Evolutionary conservation across 768 basidiomycete species (phyloP).

Genomic region (Mrakia blollopis): DNA sequence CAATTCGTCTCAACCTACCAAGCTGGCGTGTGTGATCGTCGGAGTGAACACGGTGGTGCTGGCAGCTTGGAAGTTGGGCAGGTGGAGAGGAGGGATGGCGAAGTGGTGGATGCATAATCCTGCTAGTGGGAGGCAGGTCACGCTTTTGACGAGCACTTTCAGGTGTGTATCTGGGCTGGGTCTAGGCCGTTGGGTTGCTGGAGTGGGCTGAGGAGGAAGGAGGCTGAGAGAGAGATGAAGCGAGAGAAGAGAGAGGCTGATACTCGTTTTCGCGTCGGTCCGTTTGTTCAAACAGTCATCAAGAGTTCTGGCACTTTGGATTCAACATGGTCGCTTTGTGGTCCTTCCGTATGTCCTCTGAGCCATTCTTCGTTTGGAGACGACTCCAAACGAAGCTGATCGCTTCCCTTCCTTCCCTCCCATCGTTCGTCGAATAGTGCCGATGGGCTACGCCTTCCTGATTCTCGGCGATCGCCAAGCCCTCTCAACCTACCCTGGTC

Average conservation of each 20-base stretch:
- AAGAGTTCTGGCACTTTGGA: constrained; percentile 28
- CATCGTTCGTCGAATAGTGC: constrained; percentile 1
- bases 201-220: not conserved
- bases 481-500: constrained; percentile 12
- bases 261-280: no score
- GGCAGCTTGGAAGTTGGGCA: constrained; percentile 1
- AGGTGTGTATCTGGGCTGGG: constrained; percentile 5
- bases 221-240: not conserved
- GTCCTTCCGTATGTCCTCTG: constrained; percentile 19
- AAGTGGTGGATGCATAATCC: constrained; percentile 19
- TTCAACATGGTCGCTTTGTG: constrained; percentile 31
- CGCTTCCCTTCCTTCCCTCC: not conserved
- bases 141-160: constrained; percentile 20
- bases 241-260: not conserved
- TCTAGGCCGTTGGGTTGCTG: not conserved
- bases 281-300: constrained; percentile 9
- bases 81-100: not conserved
- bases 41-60: constrained; percentile 23
- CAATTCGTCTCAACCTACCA: constrained; percentile 18
- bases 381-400: not conserved
- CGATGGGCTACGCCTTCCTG: constrained; percentile 30
- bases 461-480: constrained; percentile 27
- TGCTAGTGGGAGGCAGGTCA: constrained; percentile 13
- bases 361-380: not conserved
- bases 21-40: constrained; percentile 11